Evolutionary conservation across 768 basidiomycete species (phyloP), one percentile per base, ranked within the genome.

Genomic region (Leccinellum albellum): DNA sequence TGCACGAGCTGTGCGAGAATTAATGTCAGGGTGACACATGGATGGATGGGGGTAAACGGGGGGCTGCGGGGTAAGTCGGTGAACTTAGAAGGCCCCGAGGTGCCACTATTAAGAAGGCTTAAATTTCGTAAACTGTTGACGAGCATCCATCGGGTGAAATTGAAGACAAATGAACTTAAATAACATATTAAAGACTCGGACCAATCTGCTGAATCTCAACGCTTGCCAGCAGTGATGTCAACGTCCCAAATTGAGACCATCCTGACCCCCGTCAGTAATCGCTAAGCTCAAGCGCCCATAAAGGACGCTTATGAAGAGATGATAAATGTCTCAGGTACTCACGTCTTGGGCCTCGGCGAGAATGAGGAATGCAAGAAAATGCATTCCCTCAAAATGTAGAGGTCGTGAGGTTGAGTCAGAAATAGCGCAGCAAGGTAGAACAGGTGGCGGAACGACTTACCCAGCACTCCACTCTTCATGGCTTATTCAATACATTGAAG

Each of bases 221-320:
- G 57, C 50, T 42, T 69, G 62, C 64, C 66, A 72, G 66, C 51
- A 3, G 69, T 72, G 23, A 75, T 61, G 3, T 71, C 70, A 4
- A 75, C 68, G 48, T 76, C 74, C 7, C 74, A 73, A 6, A 74
- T 72, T 65, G 32, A 72, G 61, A 4, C 73, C 73, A 7, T 63
- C 56, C n/a, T n/a, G n/a, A n/a, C n/a, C n/a, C n/a, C 7, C 48
- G 55, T 24, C 60, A 60, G 29, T 72, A 67, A 23, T 56, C 37
- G 45, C 68, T 63, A 2, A 69, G 68, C 12, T 70, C 65, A 4
- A 73, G 73, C 14, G 60, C 62, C 69, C 68, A 74, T 3, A 73
- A 53, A 4, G 72, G 73, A 55, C 68, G 69, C 4, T 73, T 71
- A 42, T 67, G 66, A 12, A 57, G 35, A 17, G 58, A 50, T 15